Evolutionary conservation across 78 protist species (phyloP).

Genomic region (Speleostelium caveatum): DNA sequence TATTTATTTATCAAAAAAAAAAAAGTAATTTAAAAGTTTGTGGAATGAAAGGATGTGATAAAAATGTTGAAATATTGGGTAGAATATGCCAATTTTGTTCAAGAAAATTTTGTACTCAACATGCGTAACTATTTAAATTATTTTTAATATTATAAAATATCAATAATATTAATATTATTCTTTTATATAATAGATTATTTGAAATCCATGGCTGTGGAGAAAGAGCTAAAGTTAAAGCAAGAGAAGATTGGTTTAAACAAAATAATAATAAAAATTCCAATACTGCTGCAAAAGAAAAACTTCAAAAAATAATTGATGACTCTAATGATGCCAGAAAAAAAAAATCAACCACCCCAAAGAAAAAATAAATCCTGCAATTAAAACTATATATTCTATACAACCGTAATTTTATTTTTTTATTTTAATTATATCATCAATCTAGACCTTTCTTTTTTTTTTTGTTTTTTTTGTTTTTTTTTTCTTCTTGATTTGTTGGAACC

Average conservation of each 20-base stretch:
- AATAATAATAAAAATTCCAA: slow-evolving; percentile 35
- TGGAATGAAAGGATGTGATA: slow-evolving; percentile 57
- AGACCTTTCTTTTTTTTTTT: too few species aligned
- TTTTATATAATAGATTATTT: slow-evolving; percentile 25
- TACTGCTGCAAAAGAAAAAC: slow-evolving; percentile 15
- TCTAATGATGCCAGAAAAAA: background rate
- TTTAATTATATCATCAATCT: too few species aligned
- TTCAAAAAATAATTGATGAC: slow-evolving; percentile 1
- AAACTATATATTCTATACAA: too few species aligned
- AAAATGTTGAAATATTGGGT: slow-evolving; percentile 44
- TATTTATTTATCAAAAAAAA: too few species aligned
- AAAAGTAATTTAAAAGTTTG: slow-evolving; percentile 42
- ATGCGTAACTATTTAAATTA: slow-evolving; percentile 15
- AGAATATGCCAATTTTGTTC: slow-evolving; percentile 66
- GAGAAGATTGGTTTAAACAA: slow-evolving; percentile 75
- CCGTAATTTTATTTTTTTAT: too few species aligned
- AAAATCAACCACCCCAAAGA: too few species aligned
- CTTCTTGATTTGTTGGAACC: too few species aligned
- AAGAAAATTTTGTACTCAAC: slow-evolving; percentile 58
- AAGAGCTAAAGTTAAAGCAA: slow-evolving; percentile 71
- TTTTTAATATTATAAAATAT: too few species aligned
- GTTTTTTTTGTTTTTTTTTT: too few species aligned
- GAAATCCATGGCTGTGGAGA: slow-evolving; percentile 88
- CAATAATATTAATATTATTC: background rate
- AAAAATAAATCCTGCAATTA: too few species aligned